Percentiles rank a stretch among this genome's conserved stretches.
Evolutionary conservation across 2,329 filamentous ascomycete species (phyloP).

Genomic region (Byssothecium circinans): DNA sequence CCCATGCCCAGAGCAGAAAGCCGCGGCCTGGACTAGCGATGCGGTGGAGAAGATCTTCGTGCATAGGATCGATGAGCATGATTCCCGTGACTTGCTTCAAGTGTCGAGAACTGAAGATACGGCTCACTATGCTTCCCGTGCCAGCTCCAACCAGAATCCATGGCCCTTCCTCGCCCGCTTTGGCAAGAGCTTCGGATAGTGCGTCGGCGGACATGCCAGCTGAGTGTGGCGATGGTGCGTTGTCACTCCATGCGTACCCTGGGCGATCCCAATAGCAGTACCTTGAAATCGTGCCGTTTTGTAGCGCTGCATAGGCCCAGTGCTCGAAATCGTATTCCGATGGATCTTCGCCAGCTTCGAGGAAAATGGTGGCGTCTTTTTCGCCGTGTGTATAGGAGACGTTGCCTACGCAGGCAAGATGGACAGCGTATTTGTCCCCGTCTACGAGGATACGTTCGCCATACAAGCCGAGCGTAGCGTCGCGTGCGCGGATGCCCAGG

Average conservation of each 20-base stretch:
- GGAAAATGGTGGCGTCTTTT: slow-evolving; percentile 73
- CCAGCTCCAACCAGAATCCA: slow-evolving; percentile 88
- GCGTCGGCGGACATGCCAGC: slow-evolving; percentile 91
- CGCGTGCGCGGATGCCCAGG: slow-evolving; percentile 76
- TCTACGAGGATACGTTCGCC: slow-evolving; percentile 82
- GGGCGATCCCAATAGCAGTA: slow-evolving; percentile 97
- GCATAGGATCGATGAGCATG: slow-evolving; percentile 82
- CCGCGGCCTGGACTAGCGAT: slow-evolving; percentile 70
- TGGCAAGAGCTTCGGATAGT: slow-evolving; percentile 80
- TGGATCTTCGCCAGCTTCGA: slow-evolving; percentile 81
- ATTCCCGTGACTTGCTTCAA: slow-evolving; percentile 73
- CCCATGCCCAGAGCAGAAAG: slow-evolving; percentile 83
- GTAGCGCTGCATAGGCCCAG: slow-evolving; percentile 73
- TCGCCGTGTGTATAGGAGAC: slow-evolving; percentile 57
- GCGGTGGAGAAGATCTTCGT: slow-evolving; percentile 78
- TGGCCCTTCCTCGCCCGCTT: slow-evolving; percentile 79
- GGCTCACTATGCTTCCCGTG: slow-evolving; percentile 83
- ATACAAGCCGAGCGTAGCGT: slow-evolving; percentile 71
- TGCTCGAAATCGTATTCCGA: slow-evolving; percentile 78
- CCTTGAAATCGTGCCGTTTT: slow-evolving; percentile 78
- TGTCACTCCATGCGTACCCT: slow-evolving; percentile 85
- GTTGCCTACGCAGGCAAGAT: slow-evolving; percentile 83
- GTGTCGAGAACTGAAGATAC: slow-evolving; percentile 87
- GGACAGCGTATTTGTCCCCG: slow-evolving; percentile 79
- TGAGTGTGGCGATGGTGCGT: slow-evolving; percentile 88